A percentile compares a stretch with the other conserved stretches of the same genome.
These are phyloP conservation scores for Scleroderma bovista DNA, from an alignment of 768 basidiomycete genomes.

Conservation along the genomic window DNA sequence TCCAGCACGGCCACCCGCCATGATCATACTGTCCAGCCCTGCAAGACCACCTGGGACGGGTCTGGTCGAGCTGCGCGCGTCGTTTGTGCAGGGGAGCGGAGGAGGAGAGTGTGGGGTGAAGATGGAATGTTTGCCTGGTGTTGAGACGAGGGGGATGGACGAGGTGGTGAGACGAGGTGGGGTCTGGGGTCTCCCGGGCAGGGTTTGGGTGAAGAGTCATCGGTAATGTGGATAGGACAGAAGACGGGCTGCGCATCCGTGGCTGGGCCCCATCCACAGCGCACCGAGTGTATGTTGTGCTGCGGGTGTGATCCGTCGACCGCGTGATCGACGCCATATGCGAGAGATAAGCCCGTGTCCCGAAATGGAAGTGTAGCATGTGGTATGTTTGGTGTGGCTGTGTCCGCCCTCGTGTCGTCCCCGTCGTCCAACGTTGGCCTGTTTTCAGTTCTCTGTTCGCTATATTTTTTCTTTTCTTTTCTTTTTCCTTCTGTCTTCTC, in stretches of 20 bases:
- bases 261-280: too few species aligned
- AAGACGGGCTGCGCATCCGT: too few species aligned
- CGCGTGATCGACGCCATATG: neutral
- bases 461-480: neutral
- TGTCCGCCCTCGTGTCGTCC: neutral
- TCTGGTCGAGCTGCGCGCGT: slow-evolving; percentile 57
- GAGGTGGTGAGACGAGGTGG: slow-evolving; percentile 73
- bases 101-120: slow-evolving; percentile 19
- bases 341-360: neutral
- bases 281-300: too few species aligned
- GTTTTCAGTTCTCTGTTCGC: neutral
- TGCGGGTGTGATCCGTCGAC: too few species aligned
- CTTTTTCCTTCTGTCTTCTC: neutral
- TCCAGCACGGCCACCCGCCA: slow-evolving; percentile 38
- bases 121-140: slow-evolving; percentile 31
- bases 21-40: slow-evolving; percentile 62
- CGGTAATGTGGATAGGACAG: too few species aligned
- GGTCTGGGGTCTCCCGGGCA: slow-evolving; percentile 59
- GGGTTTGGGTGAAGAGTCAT: slow-evolving; percentile 42
- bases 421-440: neutral
- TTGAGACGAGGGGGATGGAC: slow-evolving; percentile 53
- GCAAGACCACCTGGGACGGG: slow-evolving; percentile 61
- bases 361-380: neutral
- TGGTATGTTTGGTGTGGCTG: neutral
- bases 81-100: slow-evolving; percentile 44